Base-by-base conservation (phyloP, 1,284 basidiomycete species). In the Lentinula novae-zelandiae region DNA sequence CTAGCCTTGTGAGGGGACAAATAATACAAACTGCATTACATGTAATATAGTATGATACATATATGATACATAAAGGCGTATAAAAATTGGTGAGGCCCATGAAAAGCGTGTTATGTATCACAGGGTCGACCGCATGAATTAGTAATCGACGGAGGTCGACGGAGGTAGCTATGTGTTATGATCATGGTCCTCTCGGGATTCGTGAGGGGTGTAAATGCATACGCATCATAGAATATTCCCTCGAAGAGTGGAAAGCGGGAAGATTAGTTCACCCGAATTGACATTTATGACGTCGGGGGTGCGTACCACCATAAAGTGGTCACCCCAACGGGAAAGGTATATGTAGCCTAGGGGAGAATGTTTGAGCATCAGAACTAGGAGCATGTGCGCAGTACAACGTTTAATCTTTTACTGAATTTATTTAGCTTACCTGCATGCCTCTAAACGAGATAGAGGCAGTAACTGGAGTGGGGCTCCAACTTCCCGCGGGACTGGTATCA, bases 271-370 rank as follows among this genome's bases (percentile, higher is more conserved):
- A 38, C 12, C 36, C 36, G 12, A 38, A 38, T 9, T 38, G 7
- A 38, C 12, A 12, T 20, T 55, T 15, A 55, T 55, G 53, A 44
- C 48, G 56, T 39, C 20, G 64, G 31, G 20, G 59, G 52, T 52
- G 49, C 66, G 53, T 63, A 76, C 74, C 75, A 76, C 69, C 72
- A 74, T 46, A 76, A 60, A 36, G 75, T 77, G 50, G 75, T 76
- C 2, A 77, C 68, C 33, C 75, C 75, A 50, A 76, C 73, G 7
- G 76, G 75, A 64, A 76, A 77, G 40, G 72, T 76, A 65, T 76
- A 76, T 2, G 67, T 69, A 31, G 75, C 74, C 72, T 75, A 50
- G n/a, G 5, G 33, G 12, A 13, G 9, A 8, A 48, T 44, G 13
- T 33, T n/a, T 39, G 34, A 33, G 31, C 17, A 33, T 31, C 8